Evolutionary conservation across 805 yeast genomes (phyloP).

Genomic region (Pichia exigua): DNA sequence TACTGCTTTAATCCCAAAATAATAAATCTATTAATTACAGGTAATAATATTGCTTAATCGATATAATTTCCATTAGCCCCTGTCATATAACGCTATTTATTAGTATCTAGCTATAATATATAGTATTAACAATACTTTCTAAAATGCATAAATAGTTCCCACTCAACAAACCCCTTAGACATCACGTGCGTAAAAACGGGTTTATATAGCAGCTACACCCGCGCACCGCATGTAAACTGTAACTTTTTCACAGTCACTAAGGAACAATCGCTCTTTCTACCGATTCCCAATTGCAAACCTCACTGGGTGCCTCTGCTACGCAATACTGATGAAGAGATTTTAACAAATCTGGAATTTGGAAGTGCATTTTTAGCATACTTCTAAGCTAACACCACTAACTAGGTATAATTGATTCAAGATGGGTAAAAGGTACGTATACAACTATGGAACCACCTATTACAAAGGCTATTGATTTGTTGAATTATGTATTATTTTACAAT

Average conservation of each 20-base stretch:
- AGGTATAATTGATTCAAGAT: constrained; percentile 29
- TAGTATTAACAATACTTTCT: too few relatives aligned
- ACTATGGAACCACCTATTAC: neutral
- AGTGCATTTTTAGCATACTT: neutral
- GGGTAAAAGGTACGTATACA: constrained; percentile 42
- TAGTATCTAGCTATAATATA: too few relatives aligned
- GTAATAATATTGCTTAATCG: too few relatives aligned
- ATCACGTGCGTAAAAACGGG: constrained; percentile 1
- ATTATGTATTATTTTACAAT: neutral
- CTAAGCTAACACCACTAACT: constrained; percentile 1
- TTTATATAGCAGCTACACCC: neutral
- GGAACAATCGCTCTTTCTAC: neutral
- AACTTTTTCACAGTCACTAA: neutral
- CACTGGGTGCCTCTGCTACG: neutral
- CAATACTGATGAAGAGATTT: constrained; percentile 1
- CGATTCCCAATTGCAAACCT: neutral
- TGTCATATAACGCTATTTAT: too few relatives aligned
- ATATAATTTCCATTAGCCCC: too few relatives aligned
- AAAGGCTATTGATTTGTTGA: neutral
- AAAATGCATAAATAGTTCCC: too few relatives aligned
- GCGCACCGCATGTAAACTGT: neutral
- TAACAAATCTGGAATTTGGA: neutral
- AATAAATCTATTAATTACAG: neutral
- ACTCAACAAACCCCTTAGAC: too few relatives aligned
- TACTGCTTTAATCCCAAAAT: neutral